These are phyloP conservation scores for Thoreauomyces humboldtii DNA, from an alignment of 192 early-diverging fungal species.

Conservation along the genomic window DNA sequence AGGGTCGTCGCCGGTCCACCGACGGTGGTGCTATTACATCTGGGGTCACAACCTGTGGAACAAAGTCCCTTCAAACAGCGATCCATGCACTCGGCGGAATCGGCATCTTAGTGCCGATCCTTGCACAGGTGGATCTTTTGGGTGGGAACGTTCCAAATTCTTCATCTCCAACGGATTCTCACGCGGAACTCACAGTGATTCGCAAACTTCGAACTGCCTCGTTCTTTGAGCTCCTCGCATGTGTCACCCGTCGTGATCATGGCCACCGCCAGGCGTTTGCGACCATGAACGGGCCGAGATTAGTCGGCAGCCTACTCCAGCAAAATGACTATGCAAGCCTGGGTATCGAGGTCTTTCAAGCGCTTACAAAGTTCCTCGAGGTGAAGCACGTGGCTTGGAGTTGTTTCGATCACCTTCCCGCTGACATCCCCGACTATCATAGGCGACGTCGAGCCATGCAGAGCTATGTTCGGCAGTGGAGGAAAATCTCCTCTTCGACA, in stretches of 20 bases:
- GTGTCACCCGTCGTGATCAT: slow-evolving; percentile 22
- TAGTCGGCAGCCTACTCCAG: slow-evolving; percentile 35
- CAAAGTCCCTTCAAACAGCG: slow-evolving; percentile 36
- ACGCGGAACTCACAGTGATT: background rate
- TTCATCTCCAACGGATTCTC: background rate
- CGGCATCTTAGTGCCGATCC: slow-evolving; percentile 38
- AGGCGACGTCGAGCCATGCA: background rate
- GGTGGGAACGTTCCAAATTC: slow-evolving; percentile 3
- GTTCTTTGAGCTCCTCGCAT: slow-evolving; percentile 37
- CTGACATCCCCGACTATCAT: too few species aligned
- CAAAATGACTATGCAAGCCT: slow-evolving; percentile 28
- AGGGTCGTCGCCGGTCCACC: background rate
- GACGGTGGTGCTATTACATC: background rate
- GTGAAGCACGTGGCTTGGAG: background rate
- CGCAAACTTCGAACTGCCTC: slow-evolving; percentile 7
- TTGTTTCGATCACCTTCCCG: too few species aligned
- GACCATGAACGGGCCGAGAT: slow-evolving; percentile 33
- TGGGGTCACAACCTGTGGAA: slow-evolving; percentile 34
- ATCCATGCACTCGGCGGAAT: slow-evolving; percentile 46
- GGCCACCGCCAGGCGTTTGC: slow-evolving; percentile 35
- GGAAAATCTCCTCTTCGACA: slow-evolving; percentile 35
- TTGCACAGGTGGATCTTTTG: slow-evolving; percentile 38
- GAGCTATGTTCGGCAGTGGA: slow-evolving; percentile 5
- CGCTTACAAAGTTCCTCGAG: slow-evolving; percentile 27
- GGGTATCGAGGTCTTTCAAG: slow-evolving; percentile 36